A percentile compares a stretch with the other conserved stretches of the same genome.
Conservation (phyloP, 208 protist species). For the Naegleria lovaniensis region DNA sequence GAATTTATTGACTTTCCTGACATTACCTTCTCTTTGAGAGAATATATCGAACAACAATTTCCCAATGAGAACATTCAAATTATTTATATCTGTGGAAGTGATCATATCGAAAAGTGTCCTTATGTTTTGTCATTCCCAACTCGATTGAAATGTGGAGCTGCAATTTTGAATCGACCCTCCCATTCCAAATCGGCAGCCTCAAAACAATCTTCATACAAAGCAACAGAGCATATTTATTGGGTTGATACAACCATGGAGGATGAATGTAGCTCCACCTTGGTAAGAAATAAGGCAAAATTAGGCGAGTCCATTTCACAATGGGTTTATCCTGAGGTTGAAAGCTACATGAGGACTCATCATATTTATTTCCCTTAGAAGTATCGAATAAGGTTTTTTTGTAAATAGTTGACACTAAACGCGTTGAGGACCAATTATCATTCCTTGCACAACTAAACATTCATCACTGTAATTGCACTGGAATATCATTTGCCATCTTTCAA, state of each 20-base stretch:
- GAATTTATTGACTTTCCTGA: constrained; percentile 15
- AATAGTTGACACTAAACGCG: no score
- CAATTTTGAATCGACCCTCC: not conserved
- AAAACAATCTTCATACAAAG: not conserved
- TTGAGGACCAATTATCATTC: no score
- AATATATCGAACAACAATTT: not conserved
- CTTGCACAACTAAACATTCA: no score
- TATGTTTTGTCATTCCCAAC: not conserved
- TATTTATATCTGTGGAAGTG: not conserved
- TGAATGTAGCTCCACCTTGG: not conserved
- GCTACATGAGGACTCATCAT: not conserved
- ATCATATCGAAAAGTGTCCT: not conserved
- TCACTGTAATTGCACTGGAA: no score
- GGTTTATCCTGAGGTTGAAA: not conserved
- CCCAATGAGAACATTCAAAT: not conserved
- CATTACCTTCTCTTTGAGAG: not conserved
- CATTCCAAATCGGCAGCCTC: not conserved
- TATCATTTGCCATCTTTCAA: no score
- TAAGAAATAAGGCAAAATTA: not conserved
- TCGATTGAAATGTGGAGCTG: not conserved
- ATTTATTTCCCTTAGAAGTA: not conserved
- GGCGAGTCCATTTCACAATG: not conserved
- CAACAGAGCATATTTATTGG: not conserved
- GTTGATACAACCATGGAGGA: not conserved
- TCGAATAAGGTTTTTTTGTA: no score